These are phyloP conservation scores for Plasmodium billcollinsi DNA, from an alignment of 169 alveolate species.

Conservation along the genomic window DNA sequence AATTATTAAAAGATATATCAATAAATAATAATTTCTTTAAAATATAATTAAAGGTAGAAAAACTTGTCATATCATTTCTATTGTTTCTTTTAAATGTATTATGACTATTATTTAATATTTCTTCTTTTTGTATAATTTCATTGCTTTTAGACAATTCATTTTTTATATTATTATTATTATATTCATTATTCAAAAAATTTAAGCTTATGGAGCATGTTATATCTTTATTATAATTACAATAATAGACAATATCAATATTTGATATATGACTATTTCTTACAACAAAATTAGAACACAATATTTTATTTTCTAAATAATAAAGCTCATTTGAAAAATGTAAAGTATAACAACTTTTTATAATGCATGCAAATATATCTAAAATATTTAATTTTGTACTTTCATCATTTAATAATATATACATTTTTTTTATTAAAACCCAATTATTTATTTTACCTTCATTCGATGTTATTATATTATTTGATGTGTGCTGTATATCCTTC, in stretches of 20 bases:
- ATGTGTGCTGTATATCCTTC: neutral
- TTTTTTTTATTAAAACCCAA: slow-evolving; percentile 45
- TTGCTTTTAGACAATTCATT: neutral
- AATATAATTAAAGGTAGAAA: neutral
- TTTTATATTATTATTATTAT: neutral
- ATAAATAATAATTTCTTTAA: slow-evolving; percentile 29
- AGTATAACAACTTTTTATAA: slow-evolving; percentile 30
- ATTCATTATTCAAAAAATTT: neutral
- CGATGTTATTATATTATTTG: neutral
- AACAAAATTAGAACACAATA: neutral
- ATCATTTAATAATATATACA: slow-evolving; percentile 50
- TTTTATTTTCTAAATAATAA: slow-evolving; percentile 31
- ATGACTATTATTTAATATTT: neutral
- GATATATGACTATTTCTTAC: slow-evolving; percentile 17
- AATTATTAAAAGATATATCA: slow-evolving; percentile 25
- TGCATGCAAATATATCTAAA: slow-evolving; percentile 29
- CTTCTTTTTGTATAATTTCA: neutral
- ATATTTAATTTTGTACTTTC: slow-evolving; percentile 19
- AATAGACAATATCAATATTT: slow-evolving; percentile 21
- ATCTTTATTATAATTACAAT: slow-evolving; percentile 19
- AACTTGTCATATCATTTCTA: neutral
- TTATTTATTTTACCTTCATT: neutral
- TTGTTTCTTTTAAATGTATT: neutral
- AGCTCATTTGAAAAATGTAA: slow-evolving; percentile 26
- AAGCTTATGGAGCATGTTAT: slow-evolving; percentile 27